Evolutionary conservation across 495 filamentous ascomycete genomes (phyloP).

Genomic region (Jackrogersella multiformis): DNA sequence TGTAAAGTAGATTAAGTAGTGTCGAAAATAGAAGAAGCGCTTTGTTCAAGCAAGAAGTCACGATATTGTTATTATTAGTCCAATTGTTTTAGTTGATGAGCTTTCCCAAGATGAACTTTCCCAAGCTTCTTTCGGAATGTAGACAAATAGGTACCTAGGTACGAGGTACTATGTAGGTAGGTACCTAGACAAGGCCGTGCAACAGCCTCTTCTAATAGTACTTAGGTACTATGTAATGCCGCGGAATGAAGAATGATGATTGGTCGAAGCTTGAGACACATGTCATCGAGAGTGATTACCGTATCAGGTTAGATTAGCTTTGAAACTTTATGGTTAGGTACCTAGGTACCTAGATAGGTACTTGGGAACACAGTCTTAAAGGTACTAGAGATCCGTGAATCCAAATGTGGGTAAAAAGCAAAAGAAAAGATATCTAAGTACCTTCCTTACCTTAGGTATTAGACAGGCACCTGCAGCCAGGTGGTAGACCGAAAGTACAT

Average conservation of each 20-base stretch:
- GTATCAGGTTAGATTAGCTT: constrained; percentile 25
- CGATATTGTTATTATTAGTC: background rate
- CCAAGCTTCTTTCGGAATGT: too few relatives aligned
- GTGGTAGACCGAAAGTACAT: background rate
- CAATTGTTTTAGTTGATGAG: constrained; percentile 7
- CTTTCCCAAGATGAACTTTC: too few relatives aligned
- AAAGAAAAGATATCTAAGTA: too few relatives aligned
- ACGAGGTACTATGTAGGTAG: too few relatives aligned
- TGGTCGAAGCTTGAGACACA: constrained; percentile 35
- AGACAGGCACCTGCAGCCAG: too few relatives aligned
- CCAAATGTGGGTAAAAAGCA: constrained; percentile 15
- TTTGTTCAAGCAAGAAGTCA: constrained; percentile 8
- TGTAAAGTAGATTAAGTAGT: background rate
- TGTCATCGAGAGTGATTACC: constrained; percentile 29
- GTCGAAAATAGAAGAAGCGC: background rate
- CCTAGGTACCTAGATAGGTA: too few relatives aligned
- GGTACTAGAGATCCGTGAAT: too few relatives aligned
- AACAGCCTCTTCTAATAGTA: constrained; percentile 39
- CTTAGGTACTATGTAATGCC: too few relatives aligned
- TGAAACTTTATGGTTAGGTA: background rate
- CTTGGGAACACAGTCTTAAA: background rate
- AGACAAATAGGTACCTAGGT: too few relatives aligned
- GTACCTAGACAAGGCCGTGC: constrained; percentile 40
- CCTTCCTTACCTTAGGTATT: too few relatives aligned
- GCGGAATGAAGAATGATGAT: constrained; percentile 18